These are phyloP conservation scores for Escallonia herrerae DNA, from an alignment of 129 eudicot genomes.

Conservation along the genomic window DNA sequence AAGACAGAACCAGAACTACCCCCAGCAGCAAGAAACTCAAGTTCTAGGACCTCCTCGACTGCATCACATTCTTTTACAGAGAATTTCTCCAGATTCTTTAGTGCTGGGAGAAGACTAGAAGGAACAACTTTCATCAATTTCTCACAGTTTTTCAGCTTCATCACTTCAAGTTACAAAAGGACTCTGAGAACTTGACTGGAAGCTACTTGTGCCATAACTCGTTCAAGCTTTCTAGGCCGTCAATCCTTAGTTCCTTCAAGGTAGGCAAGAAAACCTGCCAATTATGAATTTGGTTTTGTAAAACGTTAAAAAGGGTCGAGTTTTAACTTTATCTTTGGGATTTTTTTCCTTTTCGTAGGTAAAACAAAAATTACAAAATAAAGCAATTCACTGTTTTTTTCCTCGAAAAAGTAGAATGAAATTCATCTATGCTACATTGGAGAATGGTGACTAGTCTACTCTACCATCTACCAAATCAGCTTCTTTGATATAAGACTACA, in stretches of 20 bases:
- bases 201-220: conserved; percentile 20
- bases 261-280: conserved; percentile 29
- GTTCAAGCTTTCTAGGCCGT: conserved; percentile 17
- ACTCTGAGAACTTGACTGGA: conserved; percentile 1
- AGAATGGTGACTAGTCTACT: too few species aligned
- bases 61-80: conserved; percentile 15
- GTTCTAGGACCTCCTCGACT: conserved; percentile 26
- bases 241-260: conserved; percentile 36
- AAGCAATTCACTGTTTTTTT: background rate
- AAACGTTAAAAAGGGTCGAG: background rate
- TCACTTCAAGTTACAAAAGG: conserved; percentile 20
- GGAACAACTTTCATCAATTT: conserved; percentile 19
- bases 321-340: too few species aligned
- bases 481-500: too few species aligned
- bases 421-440: background rate
- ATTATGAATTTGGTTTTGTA: conserved; percentile 3
- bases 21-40: conserved; percentile 2
- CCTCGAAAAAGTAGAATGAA: background rate
- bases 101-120: conserved; percentile 18
- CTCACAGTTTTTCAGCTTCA: conserved; percentile 30
- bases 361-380: background rate
- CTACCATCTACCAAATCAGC: too few species aligned
- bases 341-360: conserved; percentile 1
- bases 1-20: conserved; percentile 2
- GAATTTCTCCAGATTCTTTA: conserved; percentile 29